Evolutionary conservation across 2,329 filamentous ascomycete species (phyloP).

Genomic region (Acephala macrosclerotiorum): DNA sequence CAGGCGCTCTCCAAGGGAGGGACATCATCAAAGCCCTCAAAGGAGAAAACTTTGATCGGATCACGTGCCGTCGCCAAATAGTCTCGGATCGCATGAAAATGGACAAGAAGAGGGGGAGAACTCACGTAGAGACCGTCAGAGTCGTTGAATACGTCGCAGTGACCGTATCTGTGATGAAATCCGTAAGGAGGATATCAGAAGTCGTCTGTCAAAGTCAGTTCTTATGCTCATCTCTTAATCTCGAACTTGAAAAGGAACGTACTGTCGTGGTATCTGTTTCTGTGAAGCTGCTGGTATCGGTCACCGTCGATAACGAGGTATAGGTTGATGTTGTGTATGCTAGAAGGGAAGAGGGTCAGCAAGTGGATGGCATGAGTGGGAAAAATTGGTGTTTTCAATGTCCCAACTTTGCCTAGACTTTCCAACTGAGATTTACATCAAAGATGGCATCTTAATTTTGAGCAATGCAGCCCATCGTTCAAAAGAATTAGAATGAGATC

Average conservation of each 20-base stretch:
- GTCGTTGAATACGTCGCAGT: constrained; percentile 14
- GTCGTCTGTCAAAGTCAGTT: background rate
- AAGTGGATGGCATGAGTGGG: background rate
- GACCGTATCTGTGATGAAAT: background rate
- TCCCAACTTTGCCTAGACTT: too few species aligned
- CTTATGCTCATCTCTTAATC: background rate
- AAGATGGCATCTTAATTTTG: too few species aligned
- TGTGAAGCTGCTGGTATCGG: background rate
- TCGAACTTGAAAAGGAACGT: background rate
- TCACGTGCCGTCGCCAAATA: background rate
- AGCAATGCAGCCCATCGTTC: too few species aligned
- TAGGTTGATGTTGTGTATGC: background rate
- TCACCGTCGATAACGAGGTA: background rate
- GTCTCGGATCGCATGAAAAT: too few species aligned
- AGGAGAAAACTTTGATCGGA: background rate
- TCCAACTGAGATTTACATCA: too few species aligned
- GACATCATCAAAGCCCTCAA: background rate
- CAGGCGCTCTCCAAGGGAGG: background rate
- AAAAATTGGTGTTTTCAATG: too few species aligned
- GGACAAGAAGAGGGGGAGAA: background rate
- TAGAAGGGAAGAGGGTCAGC: background rate
- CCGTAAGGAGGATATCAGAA: background rate
- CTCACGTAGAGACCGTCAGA: constrained; percentile 15
- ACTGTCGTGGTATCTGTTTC: background rate
- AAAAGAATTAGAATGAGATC: too few species aligned